These are phyloP conservation scores for Mycena maculata DNA, from an alignment of 768 basidiomycete species.

Conservation along the genomic window DNA sequence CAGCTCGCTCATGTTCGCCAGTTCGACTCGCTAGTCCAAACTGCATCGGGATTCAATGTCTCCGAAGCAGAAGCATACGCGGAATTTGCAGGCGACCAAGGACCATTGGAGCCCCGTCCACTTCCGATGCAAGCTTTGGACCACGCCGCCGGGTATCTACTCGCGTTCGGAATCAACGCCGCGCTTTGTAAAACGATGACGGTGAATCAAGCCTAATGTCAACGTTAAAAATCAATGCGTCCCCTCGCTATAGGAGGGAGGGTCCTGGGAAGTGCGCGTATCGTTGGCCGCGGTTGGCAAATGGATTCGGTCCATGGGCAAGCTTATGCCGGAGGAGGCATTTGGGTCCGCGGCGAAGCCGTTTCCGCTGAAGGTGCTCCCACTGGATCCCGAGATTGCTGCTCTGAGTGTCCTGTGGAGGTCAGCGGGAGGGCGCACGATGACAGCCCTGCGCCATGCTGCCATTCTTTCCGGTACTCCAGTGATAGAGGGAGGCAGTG, in stretches of 20 bases:
- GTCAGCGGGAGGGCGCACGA: conserved; percentile 36
- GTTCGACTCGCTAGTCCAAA: conserved; percentile 77
- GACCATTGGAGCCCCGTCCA: conserved; percentile 40
- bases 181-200: conserved; percentile 65
- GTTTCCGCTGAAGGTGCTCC: conserved; percentile 50
- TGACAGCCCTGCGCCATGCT: conserved; percentile 60
- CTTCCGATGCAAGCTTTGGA: conserved; percentile 72
- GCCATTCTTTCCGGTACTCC: conserved; percentile 57
- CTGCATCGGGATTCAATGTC: conserved; percentile 68
- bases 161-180: conserved; percentile 68
- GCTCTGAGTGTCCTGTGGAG: conserved; percentile 45
- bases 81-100: conserved; percentile 37
- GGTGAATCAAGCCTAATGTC: conserved; percentile 45
- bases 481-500: conserved; percentile 47
- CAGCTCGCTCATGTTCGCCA: conserved; percentile 37
- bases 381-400: conserved; percentile 53
- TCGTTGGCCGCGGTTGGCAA: conserved; percentile 67
- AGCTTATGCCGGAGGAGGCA: conserved; percentile 50
- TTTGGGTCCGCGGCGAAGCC: conserved; percentile 52
- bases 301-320: conserved; percentile 68
- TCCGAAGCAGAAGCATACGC: conserved; percentile 65
- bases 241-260: conserved; percentile 59
- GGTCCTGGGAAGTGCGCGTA: conserved; percentile 69
- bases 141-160: conserved; percentile 68
- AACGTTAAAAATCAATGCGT: background rate